phyloP scores from a whole-genome alignment of 495 filamentous ascomycete species.

The Thermochaetoides thermophila region DNA sequence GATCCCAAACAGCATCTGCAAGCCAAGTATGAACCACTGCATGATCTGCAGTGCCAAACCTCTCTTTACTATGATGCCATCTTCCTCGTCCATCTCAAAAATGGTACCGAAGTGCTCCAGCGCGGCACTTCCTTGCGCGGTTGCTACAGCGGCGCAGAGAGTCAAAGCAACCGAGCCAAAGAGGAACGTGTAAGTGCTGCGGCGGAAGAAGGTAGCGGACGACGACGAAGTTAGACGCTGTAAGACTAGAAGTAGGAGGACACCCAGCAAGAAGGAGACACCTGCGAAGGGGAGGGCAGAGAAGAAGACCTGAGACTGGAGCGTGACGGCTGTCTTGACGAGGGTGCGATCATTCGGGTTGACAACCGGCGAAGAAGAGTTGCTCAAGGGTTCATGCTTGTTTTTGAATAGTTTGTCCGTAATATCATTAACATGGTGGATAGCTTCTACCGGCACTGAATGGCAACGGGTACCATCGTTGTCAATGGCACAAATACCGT shows the following conservation, averaged over 20 bases:
- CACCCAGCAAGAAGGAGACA: conserved; percentile 21
- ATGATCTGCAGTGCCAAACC: conserved; percentile 19
- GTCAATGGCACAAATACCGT: conserved; percentile 20
- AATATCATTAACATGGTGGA: conserved; percentile 6
- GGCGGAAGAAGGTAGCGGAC: conserved; percentile 10
- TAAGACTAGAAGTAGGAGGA: conserved; percentile 8
- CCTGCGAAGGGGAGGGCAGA: conserved; percentile 11
- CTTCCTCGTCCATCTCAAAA: neutral
- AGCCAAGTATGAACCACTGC: conserved; percentile 22
- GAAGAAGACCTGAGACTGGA: conserved; percentile 13
- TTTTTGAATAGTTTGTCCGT: neutral
- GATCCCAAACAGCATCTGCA: conserved; percentile 12
- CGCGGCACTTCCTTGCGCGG: conserved; percentile 10
- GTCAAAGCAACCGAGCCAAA: conserved; percentile 10
- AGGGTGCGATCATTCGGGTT: conserved; percentile 7
- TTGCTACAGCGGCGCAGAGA: conserved; percentile 15
- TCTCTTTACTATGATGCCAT: conserved; percentile 9
- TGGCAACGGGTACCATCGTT: conserved; percentile 10
- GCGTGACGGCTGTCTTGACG: conserved; percentile 12
- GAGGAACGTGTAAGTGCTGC: conserved; percentile 11
- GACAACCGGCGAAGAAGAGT: neutral
- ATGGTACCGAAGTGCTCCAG: conserved; percentile 6
- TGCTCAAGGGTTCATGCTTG: conserved; percentile 1
- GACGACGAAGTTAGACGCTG: conserved; percentile 9
- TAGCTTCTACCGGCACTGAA: conserved; percentile 4